Evolutionary conservation across 805 yeast species (phyloP), one percentile per base, ranked within the genome.

Genomic region (Wickerhamomyces strasburgensis): DNA sequence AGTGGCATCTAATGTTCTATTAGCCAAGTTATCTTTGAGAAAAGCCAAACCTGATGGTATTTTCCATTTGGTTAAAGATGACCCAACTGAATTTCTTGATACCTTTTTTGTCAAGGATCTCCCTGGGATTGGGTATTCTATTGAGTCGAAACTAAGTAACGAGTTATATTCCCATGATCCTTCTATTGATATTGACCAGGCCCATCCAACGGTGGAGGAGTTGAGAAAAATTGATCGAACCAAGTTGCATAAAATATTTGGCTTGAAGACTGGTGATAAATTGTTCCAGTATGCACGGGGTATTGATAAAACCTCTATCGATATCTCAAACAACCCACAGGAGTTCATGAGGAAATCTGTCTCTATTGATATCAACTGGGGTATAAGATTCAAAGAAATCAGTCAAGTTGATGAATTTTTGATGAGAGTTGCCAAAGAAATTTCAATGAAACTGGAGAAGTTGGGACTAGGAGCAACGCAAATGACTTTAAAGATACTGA

Each of bases 301-400:
- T 0, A 59, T 68, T 9, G 97, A 90, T 57, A 61, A 65, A 31
- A 73, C 83, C 0, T 70, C 70, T 5, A 72, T 80, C 34, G 76
- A 73, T 27, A 63, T 80, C n/a, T 56, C 75, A 21, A 43, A 56
- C 7, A 65, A 67, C 23, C 75, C 78, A 8, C 61, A 65, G 13
- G 75, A 62, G 35, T 67, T 78, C 14, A 68, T 74, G 10, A 67
- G 95, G 19, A 87, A 86, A 49, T 75, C 93, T 1, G 72, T 90
- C 0, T 86, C 95, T 0, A 83, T 88, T 4, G 98, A 90, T 53
- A 81, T 90, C 19, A 85, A 87, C 44, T 90, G 87, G 81, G 98
- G 96, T 0, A 84, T 90, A 1, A 56, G 98, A 33, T 83, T 89
- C 46, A 72, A 76, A 23, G 64, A 63, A 1, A 64, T 72, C 21